Percentiles rank a stretch among this genome's conserved stretches.
phyloP scores from a whole-genome alignment of 148 eudicot species.

The Dysphania ambrosioides region DNA sequence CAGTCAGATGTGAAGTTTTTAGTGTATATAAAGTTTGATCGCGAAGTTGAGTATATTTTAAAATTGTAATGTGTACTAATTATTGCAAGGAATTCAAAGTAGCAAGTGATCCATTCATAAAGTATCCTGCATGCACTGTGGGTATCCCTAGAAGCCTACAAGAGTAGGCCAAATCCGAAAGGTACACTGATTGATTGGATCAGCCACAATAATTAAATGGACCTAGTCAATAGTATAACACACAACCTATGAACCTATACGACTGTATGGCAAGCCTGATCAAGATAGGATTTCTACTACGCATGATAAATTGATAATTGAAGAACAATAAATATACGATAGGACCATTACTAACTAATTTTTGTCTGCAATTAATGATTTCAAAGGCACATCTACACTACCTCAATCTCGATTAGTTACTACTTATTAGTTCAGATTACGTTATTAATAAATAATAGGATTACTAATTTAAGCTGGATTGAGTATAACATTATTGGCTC shows the following conservation, averaged over 20 bases:
- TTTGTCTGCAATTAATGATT: no score
- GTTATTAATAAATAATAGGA: background rate
- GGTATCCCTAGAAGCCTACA: slow-evolving; percentile 13
- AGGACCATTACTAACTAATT: background rate
- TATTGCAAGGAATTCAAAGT: slow-evolving; percentile 8
- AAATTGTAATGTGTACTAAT: background rate
- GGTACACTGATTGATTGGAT: slow-evolving; percentile 13
- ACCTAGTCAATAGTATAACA: slow-evolving; percentile 3
- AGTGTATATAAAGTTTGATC: background rate
- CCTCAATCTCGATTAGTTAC: no score
- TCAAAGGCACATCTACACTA: no score
- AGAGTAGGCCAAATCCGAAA: slow-evolving; percentile 13
- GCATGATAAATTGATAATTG: slow-evolving; percentile 3
- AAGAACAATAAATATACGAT: background rate
- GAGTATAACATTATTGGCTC: background rate
- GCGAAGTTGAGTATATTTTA: background rate
- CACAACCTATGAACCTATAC: slow-evolving; percentile 3
- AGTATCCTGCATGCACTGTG: background rate
- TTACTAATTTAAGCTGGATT: no score
- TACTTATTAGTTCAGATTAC: background rate
- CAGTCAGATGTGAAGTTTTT: no score
- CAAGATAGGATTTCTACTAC: background rate
- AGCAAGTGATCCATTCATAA: no score
- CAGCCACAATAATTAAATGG: background rate
- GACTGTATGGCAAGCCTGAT: background rate